A percentile compares a stretch with the other conserved stretches of the same genome.
These are phyloP conservation scores for Lasiodiplodia theobromae DNA, from an alignment of 2,329 filamentous ascomycete genomes.

Conservation along the genomic window DNA sequence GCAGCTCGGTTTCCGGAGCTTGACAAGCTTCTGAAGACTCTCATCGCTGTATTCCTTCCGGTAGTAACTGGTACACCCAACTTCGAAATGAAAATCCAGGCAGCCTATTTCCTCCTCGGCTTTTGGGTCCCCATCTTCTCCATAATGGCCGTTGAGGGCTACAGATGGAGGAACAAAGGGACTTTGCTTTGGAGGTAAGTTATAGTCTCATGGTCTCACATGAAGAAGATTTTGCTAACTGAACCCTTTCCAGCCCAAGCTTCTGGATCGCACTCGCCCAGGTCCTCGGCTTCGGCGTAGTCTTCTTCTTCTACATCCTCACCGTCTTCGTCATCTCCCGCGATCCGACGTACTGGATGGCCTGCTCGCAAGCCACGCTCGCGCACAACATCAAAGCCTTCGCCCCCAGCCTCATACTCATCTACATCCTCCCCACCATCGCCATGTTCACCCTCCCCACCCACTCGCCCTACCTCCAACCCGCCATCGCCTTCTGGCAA, in stretches of 20 bases:
- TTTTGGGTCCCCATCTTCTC: neutral
- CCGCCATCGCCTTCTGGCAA: constrained; percentile 36
- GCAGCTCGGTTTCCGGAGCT: neutral
- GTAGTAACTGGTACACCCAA: neutral
- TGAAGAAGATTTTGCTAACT: no score
- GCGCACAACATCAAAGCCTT: constrained; percentile 34
- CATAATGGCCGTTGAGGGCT: constrained; percentile 4
- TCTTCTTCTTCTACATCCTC: constrained; percentile 38
- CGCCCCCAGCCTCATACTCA: constrained; percentile 35
- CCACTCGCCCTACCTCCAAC: constrained; percentile 31
- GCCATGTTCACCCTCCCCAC: constrained; percentile 35
- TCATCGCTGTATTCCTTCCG: neutral
- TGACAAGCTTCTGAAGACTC: neutral
- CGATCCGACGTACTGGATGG: constrained; percentile 29
- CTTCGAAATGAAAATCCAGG: neutral
- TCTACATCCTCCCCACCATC: constrained; percentile 37
- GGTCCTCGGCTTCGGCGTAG: constrained; percentile 23
- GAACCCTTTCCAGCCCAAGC: neutral
- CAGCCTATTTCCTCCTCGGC: neutral
- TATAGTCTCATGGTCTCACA: no score
- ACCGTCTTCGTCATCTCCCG: constrained; percentile 32
- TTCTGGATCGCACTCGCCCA: constrained; percentile 17
- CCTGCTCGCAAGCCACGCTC: constrained; percentile 29
- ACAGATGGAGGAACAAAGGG: neutral
- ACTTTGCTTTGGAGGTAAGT: constrained; percentile 4